Conservation (phyloP, 129 eudicot genomes). For the Flaveria brownii region DNA sequence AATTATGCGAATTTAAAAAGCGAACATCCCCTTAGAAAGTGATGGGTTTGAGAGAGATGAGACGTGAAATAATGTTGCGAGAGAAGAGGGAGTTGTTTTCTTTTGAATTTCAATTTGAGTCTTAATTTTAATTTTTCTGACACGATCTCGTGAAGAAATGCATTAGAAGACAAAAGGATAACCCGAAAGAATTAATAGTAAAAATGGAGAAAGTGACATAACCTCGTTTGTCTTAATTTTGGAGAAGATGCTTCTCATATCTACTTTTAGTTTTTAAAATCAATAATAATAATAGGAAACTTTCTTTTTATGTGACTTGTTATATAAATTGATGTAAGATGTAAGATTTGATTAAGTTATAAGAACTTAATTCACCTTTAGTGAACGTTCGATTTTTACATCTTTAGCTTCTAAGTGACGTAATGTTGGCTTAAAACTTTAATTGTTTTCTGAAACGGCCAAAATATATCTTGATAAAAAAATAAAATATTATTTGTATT, state of each 20-base stretch:
- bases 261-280: slow-evolving; percentile 36
- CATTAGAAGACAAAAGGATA: slow-evolving; percentile 70
- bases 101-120: slow-evolving; percentile 18
- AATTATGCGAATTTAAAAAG: neutral
- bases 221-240: slow-evolving; percentile 44
- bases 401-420: too few species aligned
- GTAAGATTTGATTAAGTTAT: too few species aligned
- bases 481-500: too few species aligned
- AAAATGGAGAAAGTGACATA: slow-evolving; percentile 37
- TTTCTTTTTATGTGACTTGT: too few species aligned
- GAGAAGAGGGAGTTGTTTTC: slow-evolving; percentile 39
- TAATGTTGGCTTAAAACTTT: too few species aligned
- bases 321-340: too few species aligned
- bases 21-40: neutral
- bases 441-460: too few species aligned
- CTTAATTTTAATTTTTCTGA: slow-evolving; percentile 41
- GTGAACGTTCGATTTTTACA: too few species aligned
- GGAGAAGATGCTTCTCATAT: slow-evolving; percentile 50
- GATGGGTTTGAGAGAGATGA: slow-evolving; percentile 25
- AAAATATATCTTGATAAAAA: too few species aligned
- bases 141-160: slow-evolving; percentile 80
- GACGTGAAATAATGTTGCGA: slow-evolving; percentile 40
- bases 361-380: too few species aligned
- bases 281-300: neutral
- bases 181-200: slow-evolving; percentile 43